Evolutionary conservation across 1,284 basidiomycete species (phyloP).

Genomic region (Waitea zeae): DNA sequence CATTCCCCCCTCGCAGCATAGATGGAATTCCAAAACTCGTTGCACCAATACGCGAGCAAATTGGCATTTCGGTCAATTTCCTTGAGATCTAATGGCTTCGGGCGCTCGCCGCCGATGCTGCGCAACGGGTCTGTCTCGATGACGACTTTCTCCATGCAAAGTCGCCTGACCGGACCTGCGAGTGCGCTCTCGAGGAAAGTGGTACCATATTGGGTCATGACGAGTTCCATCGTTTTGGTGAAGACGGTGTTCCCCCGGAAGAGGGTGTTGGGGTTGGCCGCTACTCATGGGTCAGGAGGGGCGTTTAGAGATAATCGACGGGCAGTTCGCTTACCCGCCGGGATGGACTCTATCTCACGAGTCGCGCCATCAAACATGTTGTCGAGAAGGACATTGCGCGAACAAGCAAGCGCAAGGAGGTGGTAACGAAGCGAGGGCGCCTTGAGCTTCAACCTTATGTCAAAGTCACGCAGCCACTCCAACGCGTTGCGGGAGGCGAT

Average conservation of each 20-base stretch:
- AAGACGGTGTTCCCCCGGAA: conserved; percentile 64
- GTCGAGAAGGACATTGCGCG: conserved; percentile 40
- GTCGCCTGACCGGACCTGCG: conserved; percentile 43
- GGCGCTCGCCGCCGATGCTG: conserved; percentile 25
- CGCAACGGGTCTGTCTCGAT: conserved; percentile 67
- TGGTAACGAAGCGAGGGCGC: conserved; percentile 40
- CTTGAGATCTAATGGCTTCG: conserved; percentile 13
- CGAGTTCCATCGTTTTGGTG: conserved; percentile 66
- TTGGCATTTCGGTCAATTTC: conserved; percentile 56
- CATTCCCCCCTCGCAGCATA: conserved; percentile 56
- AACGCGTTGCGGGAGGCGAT: conserved; percentile 48
- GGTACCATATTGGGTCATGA: conserved; percentile 60
- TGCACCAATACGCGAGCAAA: conserved; percentile 56
- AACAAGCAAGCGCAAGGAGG: conserved; percentile 50
- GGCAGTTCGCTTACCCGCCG: conserved; percentile 14
- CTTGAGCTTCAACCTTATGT: conserved; percentile 31
- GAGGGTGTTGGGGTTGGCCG: conserved; percentile 19
- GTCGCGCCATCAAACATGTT: conserved; percentile 49
- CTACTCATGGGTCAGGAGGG: conserved; percentile 9
- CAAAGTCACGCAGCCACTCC: conserved; percentile 59
- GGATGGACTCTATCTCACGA: conserved; percentile 44
- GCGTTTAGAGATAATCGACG: not conserved
- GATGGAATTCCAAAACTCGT: conserved; percentile 62
- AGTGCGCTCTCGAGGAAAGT: conserved; percentile 64
- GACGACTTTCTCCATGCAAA: conserved; percentile 51